Conservation (phyloP, 495 filamentous ascomycete genomes). For the Acidiella bohemica region DNA sequence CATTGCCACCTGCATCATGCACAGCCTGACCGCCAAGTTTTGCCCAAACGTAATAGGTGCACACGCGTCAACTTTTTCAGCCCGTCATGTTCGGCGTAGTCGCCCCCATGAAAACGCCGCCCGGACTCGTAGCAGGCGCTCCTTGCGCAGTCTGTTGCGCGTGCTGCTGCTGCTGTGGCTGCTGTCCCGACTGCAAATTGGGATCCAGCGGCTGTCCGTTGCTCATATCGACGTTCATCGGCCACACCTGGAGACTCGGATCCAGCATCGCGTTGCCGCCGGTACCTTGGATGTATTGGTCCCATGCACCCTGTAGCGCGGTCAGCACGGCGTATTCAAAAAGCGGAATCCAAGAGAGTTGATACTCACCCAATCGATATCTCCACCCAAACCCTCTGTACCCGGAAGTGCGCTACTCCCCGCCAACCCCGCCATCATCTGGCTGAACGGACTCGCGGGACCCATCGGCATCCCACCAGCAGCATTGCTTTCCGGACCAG, state of each 20-base stretch:
- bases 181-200: background rate
- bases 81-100: constrained; percentile 13
- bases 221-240: constrained; percentile 21
- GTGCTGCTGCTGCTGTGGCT: constrained; percentile 3
- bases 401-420: constrained; percentile 23
- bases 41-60: too few relatives aligned
- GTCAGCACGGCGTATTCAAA: background rate
- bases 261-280: constrained; percentile 22
- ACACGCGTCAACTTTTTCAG: too few relatives aligned
- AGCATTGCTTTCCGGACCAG: constrained; percentile 9
- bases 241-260: constrained; percentile 23
- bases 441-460: constrained; percentile 18
- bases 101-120: constrained; percentile 15
- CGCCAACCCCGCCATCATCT: constrained; percentile 12
- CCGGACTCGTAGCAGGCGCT: background rate
- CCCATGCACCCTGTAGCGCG: constrained; percentile 25
- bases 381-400: constrained; percentile 25
- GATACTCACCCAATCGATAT: constrained; percentile 65
- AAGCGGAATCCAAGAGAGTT: background rate
- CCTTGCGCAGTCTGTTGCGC: background rate
- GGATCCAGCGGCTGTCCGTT: constrained; percentile 3
- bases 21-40: too few relatives aligned
- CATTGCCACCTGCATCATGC: too few relatives aligned
- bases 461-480: constrained; percentile 4
- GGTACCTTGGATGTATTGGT: constrained; percentile 30